These are phyloP conservation scores for Groenewaldozyma auringiensis DNA, from an alignment of 1,139 yeast species.

Conservation along the genomic window DNA sequence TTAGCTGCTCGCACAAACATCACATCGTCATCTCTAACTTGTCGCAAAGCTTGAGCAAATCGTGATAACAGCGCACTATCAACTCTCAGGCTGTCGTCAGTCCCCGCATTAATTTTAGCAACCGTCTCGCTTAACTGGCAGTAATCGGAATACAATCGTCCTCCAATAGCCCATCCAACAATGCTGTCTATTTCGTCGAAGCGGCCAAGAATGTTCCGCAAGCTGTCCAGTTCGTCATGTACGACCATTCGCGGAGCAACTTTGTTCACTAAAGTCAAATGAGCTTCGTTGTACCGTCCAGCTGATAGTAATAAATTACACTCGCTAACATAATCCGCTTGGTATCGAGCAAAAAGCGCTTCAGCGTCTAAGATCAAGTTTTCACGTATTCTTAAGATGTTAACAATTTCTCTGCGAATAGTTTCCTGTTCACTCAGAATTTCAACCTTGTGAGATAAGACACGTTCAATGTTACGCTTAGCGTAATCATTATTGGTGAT, in stretches of 20 bases:
- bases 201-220: slow-evolving; percentile 38
- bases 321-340: slow-evolving; percentile 52
- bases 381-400: slow-evolving; percentile 31
- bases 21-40: slow-evolving; percentile 27
- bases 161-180: slow-evolving; percentile 48
- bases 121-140: slow-evolving; percentile 12
- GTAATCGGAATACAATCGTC: slow-evolving; percentile 32
- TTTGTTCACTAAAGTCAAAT: slow-evolving; percentile 42
- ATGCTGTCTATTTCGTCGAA: slow-evolving; percentile 38
- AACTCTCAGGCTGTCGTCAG: not conserved
- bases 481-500: slow-evolving; percentile 40
- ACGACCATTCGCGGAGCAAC: slow-evolving; percentile 69
- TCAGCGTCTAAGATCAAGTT: slow-evolving; percentile 21
- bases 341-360: slow-evolving; percentile 34
- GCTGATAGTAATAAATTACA: slow-evolving; percentile 60
- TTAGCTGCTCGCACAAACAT: slow-evolving; percentile 39
- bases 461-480: slow-evolving; percentile 35
- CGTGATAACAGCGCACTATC: slow-evolving; percentile 8
- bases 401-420: slow-evolving; percentile 42
- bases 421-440: slow-evolving; percentile 35
- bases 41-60: slow-evolving; percentile 36
- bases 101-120: slow-evolving; percentile 1
- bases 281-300: slow-evolving; percentile 55
- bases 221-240: slow-evolving; percentile 31
- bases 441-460: slow-evolving; percentile 44